Percentiles rank a stretch among this genome's conserved stretches.
phyloP scores from a whole-genome alignment of 805 yeast species.

The Tetrapisispora phaffii region DNA sequence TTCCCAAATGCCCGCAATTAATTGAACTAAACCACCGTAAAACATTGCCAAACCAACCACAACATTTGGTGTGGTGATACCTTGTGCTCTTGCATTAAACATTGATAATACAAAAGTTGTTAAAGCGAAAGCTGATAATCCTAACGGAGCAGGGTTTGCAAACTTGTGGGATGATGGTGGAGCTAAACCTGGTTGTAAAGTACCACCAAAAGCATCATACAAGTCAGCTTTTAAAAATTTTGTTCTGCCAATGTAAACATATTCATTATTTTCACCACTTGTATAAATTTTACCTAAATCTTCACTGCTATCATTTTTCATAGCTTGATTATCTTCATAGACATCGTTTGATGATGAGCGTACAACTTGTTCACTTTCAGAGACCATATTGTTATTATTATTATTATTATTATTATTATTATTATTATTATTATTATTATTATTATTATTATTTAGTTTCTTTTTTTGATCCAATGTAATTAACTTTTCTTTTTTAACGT shows the following conservation, averaged over 20 bases:
- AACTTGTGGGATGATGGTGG: slow-evolving; percentile 49
- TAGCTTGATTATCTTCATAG: background rate
- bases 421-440: background rate
- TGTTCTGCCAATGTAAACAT: slow-evolving; percentile 61
- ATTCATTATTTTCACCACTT: slow-evolving; percentile 46
- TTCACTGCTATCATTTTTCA: slow-evolving; percentile 3
- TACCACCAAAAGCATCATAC: slow-evolving; percentile 70
- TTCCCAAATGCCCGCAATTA: slow-evolving; percentile 60
- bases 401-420: background rate
- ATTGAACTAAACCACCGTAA: slow-evolving; percentile 54
- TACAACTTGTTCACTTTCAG: slow-evolving; percentile 2
- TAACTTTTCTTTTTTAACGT: too few relatives aligned
- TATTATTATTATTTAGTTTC: background rate
- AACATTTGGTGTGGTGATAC: slow-evolving; percentile 41
- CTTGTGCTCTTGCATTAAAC: slow-evolving; percentile 46
- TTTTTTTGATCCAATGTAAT: background rate
- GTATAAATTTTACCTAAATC: slow-evolving; percentile 25
- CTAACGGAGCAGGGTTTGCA: slow-evolving; percentile 61
- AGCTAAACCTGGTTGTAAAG: slow-evolving; percentile 58
- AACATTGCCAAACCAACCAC: slow-evolving; percentile 50
- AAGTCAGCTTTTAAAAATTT: slow-evolving; percentile 55
- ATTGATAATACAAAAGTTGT: slow-evolving; percentile 53
- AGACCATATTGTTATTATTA: background rate
- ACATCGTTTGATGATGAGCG: background rate
- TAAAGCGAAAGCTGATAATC: slow-evolving; percentile 50